Evolutionary conservation across 495 filamentous ascomycete species (phyloP).

Genomic region (Penicillium psychrofluorescens): DNA sequence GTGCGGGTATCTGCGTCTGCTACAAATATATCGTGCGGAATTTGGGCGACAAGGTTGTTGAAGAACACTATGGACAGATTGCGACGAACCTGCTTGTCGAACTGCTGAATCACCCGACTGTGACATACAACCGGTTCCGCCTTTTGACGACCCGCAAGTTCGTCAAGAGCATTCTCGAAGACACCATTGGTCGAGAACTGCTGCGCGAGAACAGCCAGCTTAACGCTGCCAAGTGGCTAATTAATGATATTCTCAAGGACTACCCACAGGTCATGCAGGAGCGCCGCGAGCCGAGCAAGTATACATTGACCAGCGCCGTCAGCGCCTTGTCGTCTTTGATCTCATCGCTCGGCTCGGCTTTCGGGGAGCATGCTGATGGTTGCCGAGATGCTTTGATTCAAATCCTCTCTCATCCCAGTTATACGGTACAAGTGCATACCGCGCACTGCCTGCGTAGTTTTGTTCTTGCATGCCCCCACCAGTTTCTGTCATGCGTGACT

Average conservation of each 20-base stretch:
- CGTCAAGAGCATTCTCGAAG: constrained; percentile 74
- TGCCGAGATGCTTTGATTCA: constrained; percentile 86
- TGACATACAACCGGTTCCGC: constrained; percentile 81
- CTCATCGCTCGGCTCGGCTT: constrained; percentile 71
- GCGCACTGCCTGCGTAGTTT: constrained; percentile 80
- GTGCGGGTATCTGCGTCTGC: constrained; percentile 80
- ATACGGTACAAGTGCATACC: constrained; percentile 86
- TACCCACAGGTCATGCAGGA: constrained; percentile 93
- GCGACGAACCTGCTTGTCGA: constrained; percentile 74
- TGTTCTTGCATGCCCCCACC: constrained; percentile 82
- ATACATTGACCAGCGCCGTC: constrained; percentile 70
- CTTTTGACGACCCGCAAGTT: constrained; percentile 79
- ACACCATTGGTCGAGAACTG: constrained; percentile 72
- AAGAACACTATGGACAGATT: constrained; percentile 73
- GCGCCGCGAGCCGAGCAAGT: constrained; percentile 81
- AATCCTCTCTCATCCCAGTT: constrained; percentile 89
- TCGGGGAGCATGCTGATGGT: constrained; percentile 64
- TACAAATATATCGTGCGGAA: constrained; percentile 73
- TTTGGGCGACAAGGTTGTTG: constrained; percentile 67
- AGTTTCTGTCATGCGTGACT: constrained; percentile 83
- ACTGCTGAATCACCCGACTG: constrained; percentile 65
- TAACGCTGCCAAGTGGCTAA: constrained; percentile 69
- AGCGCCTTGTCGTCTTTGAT: constrained; percentile 77
- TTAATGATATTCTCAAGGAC: constrained; percentile 88
- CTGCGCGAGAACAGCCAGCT: constrained; percentile 84